Evolutionary conservation across 306 rosid genomes (phyloP).

Genomic region (Corylus heterophylla): DNA sequence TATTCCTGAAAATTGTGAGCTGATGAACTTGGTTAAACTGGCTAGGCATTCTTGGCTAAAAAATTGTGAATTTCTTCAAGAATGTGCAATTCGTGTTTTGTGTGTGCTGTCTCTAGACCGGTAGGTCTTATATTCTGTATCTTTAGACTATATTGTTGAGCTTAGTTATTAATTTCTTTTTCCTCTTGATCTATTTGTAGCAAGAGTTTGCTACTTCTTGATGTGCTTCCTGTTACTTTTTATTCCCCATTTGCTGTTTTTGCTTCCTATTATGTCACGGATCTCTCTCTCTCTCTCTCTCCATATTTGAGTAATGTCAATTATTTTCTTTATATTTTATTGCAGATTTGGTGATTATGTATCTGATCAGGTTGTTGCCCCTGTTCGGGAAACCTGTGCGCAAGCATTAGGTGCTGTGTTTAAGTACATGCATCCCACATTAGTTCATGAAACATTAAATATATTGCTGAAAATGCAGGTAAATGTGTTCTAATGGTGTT

Average conservation of each 20-base stretch:
- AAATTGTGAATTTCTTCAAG: constrained; percentile 89
- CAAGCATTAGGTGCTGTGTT: constrained; percentile 94
- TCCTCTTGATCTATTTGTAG: not conserved
- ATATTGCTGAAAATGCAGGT: constrained; percentile 98
- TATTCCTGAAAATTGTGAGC: constrained; percentile 62
- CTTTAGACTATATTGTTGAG: constrained; percentile 7
- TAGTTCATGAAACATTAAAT: constrained; percentile 79
- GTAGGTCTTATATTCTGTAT: constrained; percentile 46
- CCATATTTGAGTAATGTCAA: constrained; percentile 10
- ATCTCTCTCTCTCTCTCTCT: constrained; percentile 8
- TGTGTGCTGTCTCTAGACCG: constrained; percentile 91
- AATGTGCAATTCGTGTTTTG: constrained; percentile 84
- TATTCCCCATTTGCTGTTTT: not conserved
- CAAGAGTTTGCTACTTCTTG: not conserved
- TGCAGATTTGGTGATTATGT: constrained; percentile 98
- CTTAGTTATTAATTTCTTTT: not conserved
- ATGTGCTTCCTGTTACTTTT: constrained; percentile 1
- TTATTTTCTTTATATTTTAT: constrained; percentile 35
- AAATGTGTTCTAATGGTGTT: constrained; percentile 41
- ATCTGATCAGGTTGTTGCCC: constrained; percentile 99
- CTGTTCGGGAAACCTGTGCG: constrained; percentile 98
- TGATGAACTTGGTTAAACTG: constrained; percentile 69
- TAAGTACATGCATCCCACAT: constrained; percentile 87
- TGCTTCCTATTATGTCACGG: constrained; percentile 3
- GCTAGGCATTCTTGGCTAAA: constrained; percentile 87